Evolutionary conservation across 169 alveolate genomes (phyloP), one percentile per base, ranked within the genome.

Genomic region (Plasmodium knowlesi): DNA sequence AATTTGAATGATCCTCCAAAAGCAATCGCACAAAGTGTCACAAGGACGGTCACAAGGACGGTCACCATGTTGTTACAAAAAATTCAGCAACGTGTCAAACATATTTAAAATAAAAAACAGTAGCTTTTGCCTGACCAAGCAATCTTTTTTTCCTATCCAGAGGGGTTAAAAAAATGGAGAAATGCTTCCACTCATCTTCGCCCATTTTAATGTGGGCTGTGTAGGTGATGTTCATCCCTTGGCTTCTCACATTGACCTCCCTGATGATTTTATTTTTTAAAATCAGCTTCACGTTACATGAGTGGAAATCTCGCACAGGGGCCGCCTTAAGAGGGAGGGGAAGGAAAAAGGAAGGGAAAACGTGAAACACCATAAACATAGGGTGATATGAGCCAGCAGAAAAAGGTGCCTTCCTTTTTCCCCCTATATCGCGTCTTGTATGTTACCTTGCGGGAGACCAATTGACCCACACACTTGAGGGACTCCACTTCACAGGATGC

Each of bases 181-280:
- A 79, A 41, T 89, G 14, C 39, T 54, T 89, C 50, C 80, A 72
- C 3, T 76, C 70, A n/a, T 79, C 76, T 16, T 89, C 82, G 12
- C 72, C 89, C 72, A 89, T 89, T 79, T 89, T 79, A 14, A 89
- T 79, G 57, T 89, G 94, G 54, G 70, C 53, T 1, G 94, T 89
- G 82, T 89, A 89, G 32, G 37, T 71, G 32, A 89, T 16, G 30
- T 79, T 30, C 14, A 78, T 28, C 6, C 94, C 94, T 89, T 34
- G 71, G n/a, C 79, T 43, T 78, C 72, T 89, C 53, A 89, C 90
- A 71, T 89, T 79, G 41, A 30, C 37, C 28, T 89, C 83, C 41
- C 89, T 54, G 28, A 89, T 57, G 9, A 89, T 50, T 61, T 89
- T 89, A 39, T 57, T 89, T 41, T 46, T 57, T 6, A 89, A 46